phyloP scores from a whole-genome alignment of 805 yeast species.

The Pichia kluyveri region DNA sequence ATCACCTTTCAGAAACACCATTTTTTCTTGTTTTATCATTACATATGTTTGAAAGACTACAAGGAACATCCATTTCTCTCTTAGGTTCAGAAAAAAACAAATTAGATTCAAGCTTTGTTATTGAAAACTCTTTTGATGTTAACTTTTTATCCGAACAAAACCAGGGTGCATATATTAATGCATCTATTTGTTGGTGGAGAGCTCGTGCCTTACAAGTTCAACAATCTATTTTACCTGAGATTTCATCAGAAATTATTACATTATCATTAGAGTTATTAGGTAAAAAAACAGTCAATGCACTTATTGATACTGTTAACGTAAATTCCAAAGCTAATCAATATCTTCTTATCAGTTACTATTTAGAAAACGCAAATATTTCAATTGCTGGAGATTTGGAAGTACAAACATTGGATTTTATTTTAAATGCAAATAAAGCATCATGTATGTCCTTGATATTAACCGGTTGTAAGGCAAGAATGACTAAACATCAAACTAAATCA shows the following conservation, averaged over 20 bases:
- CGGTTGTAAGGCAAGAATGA: conserved; percentile 83
- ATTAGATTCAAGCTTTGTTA: conserved; percentile 18
- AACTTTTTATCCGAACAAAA: background rate
- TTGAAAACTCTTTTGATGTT: conserved; percentile 12
- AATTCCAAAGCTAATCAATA: conserved; percentile 22
- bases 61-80: conserved; percentile 23
- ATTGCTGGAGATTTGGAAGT: conserved; percentile 59
- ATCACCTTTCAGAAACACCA: conserved; percentile 48
- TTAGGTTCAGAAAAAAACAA: conserved; percentile 10
- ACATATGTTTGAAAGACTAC: conserved; percentile 33
- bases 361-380: conserved; percentile 62
- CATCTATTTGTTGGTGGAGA: conserved; percentile 67
- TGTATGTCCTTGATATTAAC: conserved; percentile 60
- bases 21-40: conserved; percentile 35
- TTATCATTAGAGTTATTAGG: conserved; percentile 33
- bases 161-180: conserved; percentile 27
- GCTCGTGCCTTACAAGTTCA: conserved; percentile 59
- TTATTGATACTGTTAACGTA: conserved; percentile 25
- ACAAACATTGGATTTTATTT: conserved; percentile 44
- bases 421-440: conserved; percentile 48
- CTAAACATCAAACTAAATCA: conserved; percentile 69
- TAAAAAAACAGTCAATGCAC: conserved; percentile 24
- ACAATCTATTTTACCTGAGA: conserved; percentile 54
- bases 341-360: conserved; percentile 40
- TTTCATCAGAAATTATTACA: conserved; percentile 35